Evolutionary conservation across 2,329 filamentous ascomycete genomes (phyloP).

Genomic region (Lizonia empirigonia): DNA sequence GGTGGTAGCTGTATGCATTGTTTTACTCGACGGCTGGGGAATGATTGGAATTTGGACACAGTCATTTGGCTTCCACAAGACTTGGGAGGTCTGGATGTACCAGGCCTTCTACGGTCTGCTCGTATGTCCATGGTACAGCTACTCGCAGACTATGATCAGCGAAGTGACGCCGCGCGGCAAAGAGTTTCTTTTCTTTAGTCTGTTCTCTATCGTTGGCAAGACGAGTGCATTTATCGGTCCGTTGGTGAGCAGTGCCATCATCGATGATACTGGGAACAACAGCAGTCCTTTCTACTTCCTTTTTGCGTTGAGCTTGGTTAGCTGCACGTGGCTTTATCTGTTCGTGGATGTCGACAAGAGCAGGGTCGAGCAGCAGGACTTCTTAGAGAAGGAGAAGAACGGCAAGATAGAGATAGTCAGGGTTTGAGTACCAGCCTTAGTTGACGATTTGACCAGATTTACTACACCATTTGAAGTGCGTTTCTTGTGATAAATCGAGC

Average conservation of each 20-base stretch:
- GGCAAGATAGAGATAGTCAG: background rate
- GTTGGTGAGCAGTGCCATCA: constrained; percentile 71
- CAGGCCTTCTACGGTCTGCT: constrained; percentile 67
- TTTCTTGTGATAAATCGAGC: too few species aligned
- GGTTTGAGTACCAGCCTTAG: background rate
- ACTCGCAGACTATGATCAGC: constrained; percentile 73
- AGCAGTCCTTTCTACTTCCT: constrained; percentile 71
- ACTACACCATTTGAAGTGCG: too few species aligned
- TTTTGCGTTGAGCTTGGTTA: constrained; percentile 33
- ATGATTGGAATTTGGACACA: constrained; percentile 65
- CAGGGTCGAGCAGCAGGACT: constrained; percentile 30
- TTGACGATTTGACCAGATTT: too few species aligned
- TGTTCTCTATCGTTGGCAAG: constrained; percentile 73
- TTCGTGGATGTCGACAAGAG: constrained; percentile 35
- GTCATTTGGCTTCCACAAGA: constrained; percentile 59
- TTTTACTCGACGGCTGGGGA: constrained; percentile 65
- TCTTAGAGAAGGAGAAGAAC: constrained; percentile 32
- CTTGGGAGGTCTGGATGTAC: constrained; percentile 60
- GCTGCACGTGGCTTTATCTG: constrained; percentile 29
- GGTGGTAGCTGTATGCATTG: constrained; percentile 64
- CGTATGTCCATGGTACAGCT: constrained; percentile 73
- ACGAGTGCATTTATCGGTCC: constrained; percentile 71
- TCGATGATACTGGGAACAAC: constrained; percentile 65
- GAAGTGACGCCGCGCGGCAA: constrained; percentile 71
- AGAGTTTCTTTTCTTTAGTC: constrained; percentile 72